These are phyloP conservation scores for Mucor plumbeus DNA, from an alignment of 371 early-diverging fungal species.

Conservation along the genomic window DNA sequence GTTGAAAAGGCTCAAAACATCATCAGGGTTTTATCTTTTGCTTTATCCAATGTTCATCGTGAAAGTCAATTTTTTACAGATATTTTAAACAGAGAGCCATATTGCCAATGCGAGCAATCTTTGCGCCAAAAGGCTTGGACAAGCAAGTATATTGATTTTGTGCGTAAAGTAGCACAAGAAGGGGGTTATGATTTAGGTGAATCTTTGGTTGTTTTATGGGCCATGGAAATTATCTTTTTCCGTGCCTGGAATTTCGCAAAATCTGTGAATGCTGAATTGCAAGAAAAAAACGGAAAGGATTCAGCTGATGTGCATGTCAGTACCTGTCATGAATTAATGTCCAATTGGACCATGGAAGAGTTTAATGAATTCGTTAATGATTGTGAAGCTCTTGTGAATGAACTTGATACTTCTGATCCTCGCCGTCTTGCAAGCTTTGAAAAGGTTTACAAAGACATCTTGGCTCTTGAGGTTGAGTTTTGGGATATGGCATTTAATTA, in stretches of 20 bases:
- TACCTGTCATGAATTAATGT: conserved; percentile 29
- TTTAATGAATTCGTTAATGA: conserved; percentile 30
- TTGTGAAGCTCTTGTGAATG: conserved; percentile 25
- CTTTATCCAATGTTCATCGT: conserved; percentile 32
- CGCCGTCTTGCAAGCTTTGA: conserved; percentile 27
- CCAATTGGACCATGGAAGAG: conserved; percentile 30
- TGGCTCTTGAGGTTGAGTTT: conserved; percentile 30
- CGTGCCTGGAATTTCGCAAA: conserved; percentile 29
- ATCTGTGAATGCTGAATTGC: background rate
- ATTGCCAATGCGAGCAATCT: conserved; percentile 1
- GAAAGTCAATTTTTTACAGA: conserved; percentile 35
- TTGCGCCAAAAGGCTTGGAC: conserved; percentile 22
- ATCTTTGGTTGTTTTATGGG: conserved; percentile 33
- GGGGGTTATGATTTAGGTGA: conserved; percentile 34
- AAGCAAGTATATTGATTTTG: conserved; percentile 29
- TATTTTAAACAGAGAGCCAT: conserved; percentile 20
- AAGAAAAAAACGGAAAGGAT: background rate
- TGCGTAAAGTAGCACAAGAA: conserved; percentile 29
- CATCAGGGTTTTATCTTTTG: conserved; percentile 27
- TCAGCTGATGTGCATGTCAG: conserved; percentile 12
- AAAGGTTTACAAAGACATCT: conserved; percentile 24
- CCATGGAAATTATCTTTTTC: conserved; percentile 36
- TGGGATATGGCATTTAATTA: conserved; percentile 34
- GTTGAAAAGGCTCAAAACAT: conserved; percentile 16
- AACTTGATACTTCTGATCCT: conserved; percentile 14